Base-by-base conservation (phyloP, 352 stramenopile species). In the Globisporangium apiculatum region DNA sequence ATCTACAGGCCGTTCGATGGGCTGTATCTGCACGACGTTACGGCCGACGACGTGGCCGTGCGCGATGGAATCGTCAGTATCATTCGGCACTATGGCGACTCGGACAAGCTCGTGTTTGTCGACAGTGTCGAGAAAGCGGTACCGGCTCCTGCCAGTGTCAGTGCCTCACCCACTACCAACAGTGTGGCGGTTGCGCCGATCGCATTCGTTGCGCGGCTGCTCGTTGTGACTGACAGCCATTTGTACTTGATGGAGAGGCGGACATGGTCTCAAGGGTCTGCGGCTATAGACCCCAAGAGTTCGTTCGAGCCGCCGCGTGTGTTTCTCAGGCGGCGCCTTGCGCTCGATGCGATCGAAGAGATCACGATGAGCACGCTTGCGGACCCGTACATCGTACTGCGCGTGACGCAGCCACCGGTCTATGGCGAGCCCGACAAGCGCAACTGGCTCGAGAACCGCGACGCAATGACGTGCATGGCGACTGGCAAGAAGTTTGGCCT, bases 401-500 rank as follows among this genome's bases (percentile, higher is more conserved):
- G 73, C 48, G 66, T 95, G 11, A 78, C 63, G 35, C 71, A 85
- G 50, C 71, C 84, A 15, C 66, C 72, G 36, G 52, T 89, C 42
- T 66, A 83, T 35, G 14, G 63, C 0, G 74, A 91, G 51, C 82
- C 86, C 2, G 74, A 94, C 70, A 88, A 84, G 53, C 78, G 76
- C 62, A 82, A 95, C 60, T 95, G 86, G 86, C 64, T 81, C 37
- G 86, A 94, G 51, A 91, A 95, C 61, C 92, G 91, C 59, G 70
- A 69, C 11, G 83, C 81, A n/a, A 75, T 90, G 66, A 71, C 87
- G 37, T 96, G 87, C 58, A 92, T 93, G 76, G 71, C 72, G 9
- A 95, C 86, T 31, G 80, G 86, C 24, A 88, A 86, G 57, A 94
- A 95, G 57, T 96, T 96, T 66, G 79, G 79, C 3, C 60, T 96